phyloP scores from a whole-genome alignment of 805 yeast species.

The Candida taoyuanica region DNA sequence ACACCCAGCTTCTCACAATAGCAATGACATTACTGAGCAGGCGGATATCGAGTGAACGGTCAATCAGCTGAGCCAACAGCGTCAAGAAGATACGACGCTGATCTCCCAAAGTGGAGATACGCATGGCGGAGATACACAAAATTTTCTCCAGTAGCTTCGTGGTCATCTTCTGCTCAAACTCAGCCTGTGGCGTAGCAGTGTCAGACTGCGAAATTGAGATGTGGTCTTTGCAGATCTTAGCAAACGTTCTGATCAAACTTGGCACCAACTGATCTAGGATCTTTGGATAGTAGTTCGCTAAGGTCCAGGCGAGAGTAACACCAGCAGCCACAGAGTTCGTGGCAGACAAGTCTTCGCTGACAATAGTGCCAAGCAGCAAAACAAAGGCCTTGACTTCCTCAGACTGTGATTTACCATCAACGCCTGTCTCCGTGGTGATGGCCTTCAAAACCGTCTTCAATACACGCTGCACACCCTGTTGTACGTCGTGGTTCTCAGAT shows the following conservation, averaged over 20 bases:
- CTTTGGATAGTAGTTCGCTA: constrained; percentile 69
- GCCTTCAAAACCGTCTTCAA: constrained; percentile 66
- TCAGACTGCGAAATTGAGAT: constrained; percentile 48
- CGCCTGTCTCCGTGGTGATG: constrained; percentile 41
- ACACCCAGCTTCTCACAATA: constrained; percentile 86
- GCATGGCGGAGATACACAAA: constrained; percentile 68
- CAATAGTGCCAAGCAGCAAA: constrained; percentile 55
- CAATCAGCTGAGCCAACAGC: constrained; percentile 83
- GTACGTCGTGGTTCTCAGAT: constrained; percentile 82
- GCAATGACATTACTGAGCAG: constrained; percentile 69
- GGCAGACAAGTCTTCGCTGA: constrained; percentile 71
- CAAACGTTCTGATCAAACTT: constrained; percentile 77
- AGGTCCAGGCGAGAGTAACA: constrained; percentile 75
- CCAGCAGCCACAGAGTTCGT: constrained; percentile 84
- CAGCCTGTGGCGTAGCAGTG: constrained; percentile 35
- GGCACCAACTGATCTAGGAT: constrained; percentile 73
- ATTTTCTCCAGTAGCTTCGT: constrained; percentile 72
- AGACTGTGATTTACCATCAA: constrained; percentile 49
- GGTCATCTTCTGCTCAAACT: constrained; percentile 75
- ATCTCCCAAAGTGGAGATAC: constrained; percentile 87
- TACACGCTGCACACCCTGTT: constrained; percentile 76
- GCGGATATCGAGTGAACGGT: constrained; percentile 74
- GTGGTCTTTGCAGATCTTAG: constrained; percentile 86
- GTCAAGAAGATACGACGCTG: constrained; percentile 87
- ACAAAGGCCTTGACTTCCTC: constrained; percentile 63